phyloP scores from a whole-genome alignment of 2,329 filamentous ascomycete genomes.

The Diaporthe caulivora region DNA sequence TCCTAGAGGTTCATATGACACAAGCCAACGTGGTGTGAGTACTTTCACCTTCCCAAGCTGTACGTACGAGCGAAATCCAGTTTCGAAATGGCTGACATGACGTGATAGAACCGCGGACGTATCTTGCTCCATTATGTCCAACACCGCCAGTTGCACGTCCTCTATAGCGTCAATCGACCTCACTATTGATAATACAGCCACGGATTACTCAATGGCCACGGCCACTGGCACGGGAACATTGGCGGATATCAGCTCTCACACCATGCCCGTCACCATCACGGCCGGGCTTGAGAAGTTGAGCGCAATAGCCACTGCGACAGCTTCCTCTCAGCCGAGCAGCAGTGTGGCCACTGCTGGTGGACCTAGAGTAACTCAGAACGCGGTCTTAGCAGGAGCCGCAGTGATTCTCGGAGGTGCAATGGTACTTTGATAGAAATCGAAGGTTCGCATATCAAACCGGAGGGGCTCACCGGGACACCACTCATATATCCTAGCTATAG shows the following conservation, averaged over 20 bases:
- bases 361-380: slow-evolving; percentile 50
- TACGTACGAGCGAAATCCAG: background rate
- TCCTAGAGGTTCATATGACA: slow-evolving; percentile 37
- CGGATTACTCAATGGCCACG: slow-evolving; percentile 20
- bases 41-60: background rate
- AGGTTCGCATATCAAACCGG: too few species aligned
- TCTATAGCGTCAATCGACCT: slow-evolving; percentile 23
- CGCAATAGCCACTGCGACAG: slow-evolving; percentile 17
- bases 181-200: slow-evolving; percentile 26
- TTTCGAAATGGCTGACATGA: background rate
- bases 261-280: slow-evolving; percentile 52
- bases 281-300: slow-evolving; percentile 53
- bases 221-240: slow-evolving; percentile 32
- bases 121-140: slow-evolving; percentile 38
- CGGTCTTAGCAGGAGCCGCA: slow-evolving; percentile 51
- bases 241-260: slow-evolving; percentile 42
- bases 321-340: slow-evolving; percentile 20
- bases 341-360: slow-evolving; percentile 47
- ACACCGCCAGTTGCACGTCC: slow-evolving; percentile 35
- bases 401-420: slow-evolving; percentile 51
- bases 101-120: slow-evolving; percentile 36
- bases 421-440: slow-evolving; percentile 45
- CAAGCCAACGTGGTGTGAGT: slow-evolving; percentile 35
- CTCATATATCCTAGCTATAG: too few species aligned
- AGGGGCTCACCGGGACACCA: too few species aligned